phyloP scores from a whole-genome alignment of 2,329 filamentous ascomycete species.

The Bisporella sp. region DNA sequence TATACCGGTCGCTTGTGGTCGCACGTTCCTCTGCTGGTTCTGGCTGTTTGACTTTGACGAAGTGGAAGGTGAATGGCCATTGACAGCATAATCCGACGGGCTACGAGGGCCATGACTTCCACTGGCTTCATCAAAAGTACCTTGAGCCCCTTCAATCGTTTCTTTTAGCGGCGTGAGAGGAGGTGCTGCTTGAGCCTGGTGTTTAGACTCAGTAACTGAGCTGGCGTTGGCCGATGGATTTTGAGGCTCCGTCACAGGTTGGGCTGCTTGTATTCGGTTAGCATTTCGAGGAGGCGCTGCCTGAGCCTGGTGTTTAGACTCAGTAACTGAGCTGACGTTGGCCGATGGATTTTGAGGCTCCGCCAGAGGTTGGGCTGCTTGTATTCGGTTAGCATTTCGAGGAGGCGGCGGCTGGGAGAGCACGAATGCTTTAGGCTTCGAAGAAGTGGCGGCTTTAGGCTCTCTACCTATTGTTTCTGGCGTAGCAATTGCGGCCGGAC shows the following conservation, averaged over 20 bases:
- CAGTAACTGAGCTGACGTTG: too few relatives aligned
- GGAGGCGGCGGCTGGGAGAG: constrained; percentile 20
- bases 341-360: not conserved
- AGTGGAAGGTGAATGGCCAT: constrained; percentile 10
- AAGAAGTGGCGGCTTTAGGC: not conserved
- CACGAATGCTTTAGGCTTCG: constrained; percentile 15
- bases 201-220: not conserved
- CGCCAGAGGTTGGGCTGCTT: constrained; percentile 1
- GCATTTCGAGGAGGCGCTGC: constrained; percentile 18
- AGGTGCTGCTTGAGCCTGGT: constrained; percentile 9
- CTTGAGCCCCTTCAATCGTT: constrained; percentile 24
- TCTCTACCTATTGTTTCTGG: not conserved
- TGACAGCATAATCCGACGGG: constrained; percentile 7
- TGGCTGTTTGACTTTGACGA: constrained; percentile 5
- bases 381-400: constrained; percentile 9
- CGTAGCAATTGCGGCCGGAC: constrained; percentile 8
- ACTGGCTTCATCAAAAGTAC: constrained; percentile 25
- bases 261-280: constrained; percentile 1
- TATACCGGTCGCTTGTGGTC: constrained; percentile 5
- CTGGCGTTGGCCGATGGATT: too few relatives aligned
- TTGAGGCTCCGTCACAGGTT: constrained; percentile 1
- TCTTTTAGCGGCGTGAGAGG: constrained; percentile 27
- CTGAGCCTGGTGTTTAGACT: constrained; percentile 7
- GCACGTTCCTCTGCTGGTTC: constrained; percentile 10
- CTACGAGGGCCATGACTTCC: constrained; percentile 15